Conservation (phyloP, 2,329 filamentous ascomycete species). For the Whalleya microplaca region DNA sequence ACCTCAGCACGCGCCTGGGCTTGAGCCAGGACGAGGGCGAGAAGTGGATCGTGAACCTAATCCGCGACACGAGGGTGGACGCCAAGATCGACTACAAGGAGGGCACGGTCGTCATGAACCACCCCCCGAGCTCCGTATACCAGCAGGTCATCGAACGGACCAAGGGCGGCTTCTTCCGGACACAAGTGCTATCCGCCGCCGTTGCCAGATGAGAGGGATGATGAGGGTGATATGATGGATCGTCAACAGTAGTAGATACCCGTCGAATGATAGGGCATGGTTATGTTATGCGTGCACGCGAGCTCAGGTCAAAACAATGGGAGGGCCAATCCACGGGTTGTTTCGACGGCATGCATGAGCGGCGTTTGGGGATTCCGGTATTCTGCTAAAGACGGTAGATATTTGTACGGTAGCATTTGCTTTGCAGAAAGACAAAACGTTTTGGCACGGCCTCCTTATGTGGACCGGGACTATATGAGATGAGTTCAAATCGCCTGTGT, state of each 20-base stretch:
- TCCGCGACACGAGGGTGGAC: constrained; percentile 94
- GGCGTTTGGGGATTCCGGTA: constrained; percentile 35
- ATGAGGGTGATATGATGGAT: constrained; percentile 2
- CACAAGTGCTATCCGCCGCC: constrained; percentile 83
- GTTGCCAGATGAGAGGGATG: constrained; percentile 52
- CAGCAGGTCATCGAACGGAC: constrained; percentile 99
- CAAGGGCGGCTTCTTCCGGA: constrained; percentile 98
- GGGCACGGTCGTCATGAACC: constrained; percentile 99
- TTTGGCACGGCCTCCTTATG: neutral
- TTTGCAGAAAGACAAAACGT: constrained; percentile 18
- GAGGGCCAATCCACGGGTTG: constrained; percentile 21
- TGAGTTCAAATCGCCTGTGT: neutral
- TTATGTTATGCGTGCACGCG: constrained; percentile 19
- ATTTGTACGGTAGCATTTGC: constrained; percentile 36
- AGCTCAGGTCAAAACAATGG: constrained; percentile 14
- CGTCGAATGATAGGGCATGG: constrained; percentile 22
- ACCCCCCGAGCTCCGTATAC: constrained; percentile 97
- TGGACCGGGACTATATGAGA: neutral
- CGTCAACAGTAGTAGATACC: constrained; percentile 22
- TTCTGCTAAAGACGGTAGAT: constrained; percentile 32
- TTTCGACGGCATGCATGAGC: constrained; percentile 35
- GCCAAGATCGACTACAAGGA: constrained; percentile 99
- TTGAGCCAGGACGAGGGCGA: constrained; percentile 93
- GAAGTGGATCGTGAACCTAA: constrained; percentile 99
- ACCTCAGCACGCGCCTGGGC: constrained; percentile 88